Evolutionary conservation across 2,329 filamentous ascomycete genomes (phyloP), one percentile per base, ranked within the genome.

Genomic region (Xylariaceae sp.): DNA sequence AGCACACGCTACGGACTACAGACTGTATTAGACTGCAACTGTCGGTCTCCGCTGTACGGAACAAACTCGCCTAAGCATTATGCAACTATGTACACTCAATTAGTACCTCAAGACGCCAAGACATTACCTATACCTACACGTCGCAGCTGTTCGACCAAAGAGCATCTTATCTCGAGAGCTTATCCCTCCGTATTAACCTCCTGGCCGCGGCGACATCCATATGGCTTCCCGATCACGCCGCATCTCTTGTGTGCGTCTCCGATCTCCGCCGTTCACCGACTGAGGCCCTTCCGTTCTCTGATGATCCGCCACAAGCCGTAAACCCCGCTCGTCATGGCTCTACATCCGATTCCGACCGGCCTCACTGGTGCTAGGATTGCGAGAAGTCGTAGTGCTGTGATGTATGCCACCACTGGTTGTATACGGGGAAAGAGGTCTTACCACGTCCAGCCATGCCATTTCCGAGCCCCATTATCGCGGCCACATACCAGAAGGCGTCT

Each of bases 191-290:
- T 6, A 8, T 5, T 43, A 3, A 32, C 29, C 26, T 34, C 9
- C 40, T 37, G 35, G 35, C 12, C 29, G 34, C 35, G 39, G 42
- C 37, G 19, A 27, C 11, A 48, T 35, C 11, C 56, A 49, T 40
- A 69, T 69, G 67, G 67, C 65, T 64, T 54, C 50, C 47, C 56
- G 53, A 51, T 47, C 48, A 47, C 58, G 61, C 66, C 59, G 64
- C 67, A 58, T 63, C 58, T 57, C 64, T 62, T 66, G 63, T 62
- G 56, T 45, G 53, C 55, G 34, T 53, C 54, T 54, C 31, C 53
- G 58, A 47, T 47, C 30, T 29, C 35, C 29, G 6, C 42, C 19
- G 5, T 45, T 30, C n/a, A 34, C 50, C 47, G 51, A 42, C 49
- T 31, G 31, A 43, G 35, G 27, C 41, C 11, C 26, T 34, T 31